A percentile compares a stretch with the other conserved stretches of the same genome.
Evolutionary conservation across 2,329 filamentous ascomycete species (phyloP).

Genomic region (Colletotrichum navitas): DNA sequence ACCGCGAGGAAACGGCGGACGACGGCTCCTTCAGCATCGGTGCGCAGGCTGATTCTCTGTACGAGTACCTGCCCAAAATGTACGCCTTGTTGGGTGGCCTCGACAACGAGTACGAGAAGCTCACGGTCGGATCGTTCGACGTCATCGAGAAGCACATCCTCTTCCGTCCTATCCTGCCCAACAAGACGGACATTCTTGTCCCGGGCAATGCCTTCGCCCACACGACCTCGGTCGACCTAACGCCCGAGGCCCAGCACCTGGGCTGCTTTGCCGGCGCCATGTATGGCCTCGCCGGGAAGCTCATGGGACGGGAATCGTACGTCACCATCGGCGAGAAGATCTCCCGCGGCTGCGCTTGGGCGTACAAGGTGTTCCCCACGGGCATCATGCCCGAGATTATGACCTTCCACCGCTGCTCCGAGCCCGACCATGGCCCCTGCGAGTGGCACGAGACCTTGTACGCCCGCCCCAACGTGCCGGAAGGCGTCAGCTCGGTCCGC

Average conservation of each 20-base stretch:
- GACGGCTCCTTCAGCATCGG: conserved; percentile 59
- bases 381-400: conserved; percentile 68
- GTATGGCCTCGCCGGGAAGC: conserved; percentile 71
- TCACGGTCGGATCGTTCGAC: conserved; percentile 74
- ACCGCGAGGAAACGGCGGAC: conserved; percentile 62
- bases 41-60: conserved; percentile 61
- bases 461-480: conserved; percentile 52
- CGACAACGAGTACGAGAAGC: conserved; percentile 70
- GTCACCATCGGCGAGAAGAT: conserved; percentile 62
- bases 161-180: conserved; percentile 75
- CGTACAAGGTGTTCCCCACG: conserved; percentile 62
- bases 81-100: conserved; percentile 73
- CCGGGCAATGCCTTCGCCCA: conserved; percentile 58
- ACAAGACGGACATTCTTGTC: conserved; percentile 71
- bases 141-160: conserved; percentile 73
- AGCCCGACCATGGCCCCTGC: conserved; percentile 51
- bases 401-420: conserved; percentile 52
- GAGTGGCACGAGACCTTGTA: conserved; percentile 49
- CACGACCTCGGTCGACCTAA: conserved; percentile 48
- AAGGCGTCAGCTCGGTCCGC: conserved; percentile 69
- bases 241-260: conserved; percentile 65
- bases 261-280: conserved; percentile 76
- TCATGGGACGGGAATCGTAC: conserved; percentile 64
- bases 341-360: conserved; percentile 67
- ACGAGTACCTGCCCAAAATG: conserved; percentile 73